Percentiles rank a stretch among this genome's conserved stretches.
Evolutionary conservation across 257 asterid genomes (phyloP).

Genomic region (Nicotiana paniculata): DNA sequence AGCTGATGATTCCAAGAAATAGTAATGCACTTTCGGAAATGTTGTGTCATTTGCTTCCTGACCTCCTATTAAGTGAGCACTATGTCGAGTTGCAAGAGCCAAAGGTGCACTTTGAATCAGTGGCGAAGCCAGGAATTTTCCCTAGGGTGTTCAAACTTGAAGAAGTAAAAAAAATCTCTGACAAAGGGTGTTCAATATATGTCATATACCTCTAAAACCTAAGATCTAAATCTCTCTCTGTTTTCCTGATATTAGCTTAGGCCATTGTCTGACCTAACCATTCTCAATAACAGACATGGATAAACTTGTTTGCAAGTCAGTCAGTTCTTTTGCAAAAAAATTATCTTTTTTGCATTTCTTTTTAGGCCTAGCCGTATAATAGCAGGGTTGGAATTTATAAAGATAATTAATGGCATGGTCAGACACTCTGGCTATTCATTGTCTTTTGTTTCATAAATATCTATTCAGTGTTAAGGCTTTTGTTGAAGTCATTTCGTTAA

Average conservation of each 20-base stretch:
- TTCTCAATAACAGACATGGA: conserved; percentile 1
- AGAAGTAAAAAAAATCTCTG: no score
- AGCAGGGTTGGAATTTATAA: not conserved
- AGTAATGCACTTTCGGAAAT: not conserved
- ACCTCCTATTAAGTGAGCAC: not conserved
- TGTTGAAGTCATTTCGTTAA: not conserved
- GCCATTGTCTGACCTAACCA: not conserved
- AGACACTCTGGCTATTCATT: not conserved
- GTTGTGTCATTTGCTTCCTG: not conserved
- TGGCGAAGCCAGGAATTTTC: no score
- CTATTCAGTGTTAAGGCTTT: not conserved
- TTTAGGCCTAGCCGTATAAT: not conserved
- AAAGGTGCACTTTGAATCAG: not conserved
- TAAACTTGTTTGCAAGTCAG: not conserved
- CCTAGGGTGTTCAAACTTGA: no score
- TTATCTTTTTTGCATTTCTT: not conserved
- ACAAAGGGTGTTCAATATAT: no score
- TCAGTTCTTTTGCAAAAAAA: not conserved
- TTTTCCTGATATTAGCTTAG: not conserved
- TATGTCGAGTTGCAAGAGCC: not conserved
- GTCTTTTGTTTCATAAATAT: not conserved
- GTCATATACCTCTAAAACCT: no score
- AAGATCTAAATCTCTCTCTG: not conserved
- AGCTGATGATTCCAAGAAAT: conserved; percentile 1
- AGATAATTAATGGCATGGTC: not conserved